These are phyloP conservation scores for Blepharisma japonicum DNA, from an alignment of 73 alveolate genomes.

Conservation along the genomic window DNA sequence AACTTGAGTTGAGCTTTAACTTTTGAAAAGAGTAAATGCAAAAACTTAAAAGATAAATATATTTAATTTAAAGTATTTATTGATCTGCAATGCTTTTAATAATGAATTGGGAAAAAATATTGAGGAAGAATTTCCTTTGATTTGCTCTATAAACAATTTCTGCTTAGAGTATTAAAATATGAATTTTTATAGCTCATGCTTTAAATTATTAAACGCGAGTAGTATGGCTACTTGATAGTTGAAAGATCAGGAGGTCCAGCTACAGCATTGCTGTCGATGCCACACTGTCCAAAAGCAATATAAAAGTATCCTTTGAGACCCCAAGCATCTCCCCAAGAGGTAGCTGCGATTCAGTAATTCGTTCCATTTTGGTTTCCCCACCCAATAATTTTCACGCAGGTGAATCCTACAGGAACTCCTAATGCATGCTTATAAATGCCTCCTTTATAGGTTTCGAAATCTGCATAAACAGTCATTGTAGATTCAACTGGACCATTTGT, in stretches of 20 bases:
- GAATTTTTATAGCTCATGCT: too few relatives aligned
- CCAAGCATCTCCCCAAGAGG: slow-evolving; percentile 81
- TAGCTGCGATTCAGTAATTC: slow-evolving; percentile 80
- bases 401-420: slow-evolving; percentile 69
- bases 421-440: slow-evolving; percentile 74
- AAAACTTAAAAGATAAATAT: too few relatives aligned
- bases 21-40: too few relatives aligned
- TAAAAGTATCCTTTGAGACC: slow-evolving; percentile 59
- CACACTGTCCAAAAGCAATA: not conserved
- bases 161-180: too few relatives aligned
- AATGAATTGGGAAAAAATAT: too few relatives aligned
- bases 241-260: not conserved
- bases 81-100: too few relatives aligned
- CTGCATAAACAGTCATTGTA: slow-evolving; percentile 74
- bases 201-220: too few relatives aligned
- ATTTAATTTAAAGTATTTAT: too few relatives aligned
- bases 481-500: not conserved
- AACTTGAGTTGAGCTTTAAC: too few relatives aligned
- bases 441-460: slow-evolving; percentile 67
- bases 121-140: too few relatives aligned
- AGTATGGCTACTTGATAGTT: not conserved
- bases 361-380: slow-evolving; percentile 71
- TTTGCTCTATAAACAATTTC: too few relatives aligned
- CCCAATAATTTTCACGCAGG: slow-evolving; percentile 73
- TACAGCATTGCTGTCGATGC: not conserved